Evolutionary conservation across 305 asterid genomes (phyloP), one percentile per base, ranked within the genome.

Genomic region (Withania somnifera): DNA sequence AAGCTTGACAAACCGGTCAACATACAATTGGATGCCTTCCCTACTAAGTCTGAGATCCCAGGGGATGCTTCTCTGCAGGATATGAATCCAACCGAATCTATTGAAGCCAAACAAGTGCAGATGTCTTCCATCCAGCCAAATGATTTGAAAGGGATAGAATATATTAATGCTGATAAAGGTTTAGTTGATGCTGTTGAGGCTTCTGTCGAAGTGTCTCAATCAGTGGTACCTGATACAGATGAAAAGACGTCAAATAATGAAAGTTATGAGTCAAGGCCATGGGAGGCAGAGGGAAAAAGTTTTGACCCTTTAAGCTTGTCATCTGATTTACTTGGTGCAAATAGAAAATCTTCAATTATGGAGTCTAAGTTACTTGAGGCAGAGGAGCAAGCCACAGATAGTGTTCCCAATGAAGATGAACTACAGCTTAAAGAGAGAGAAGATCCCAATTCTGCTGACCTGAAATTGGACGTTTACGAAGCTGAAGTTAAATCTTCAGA

Each of bases 101-200:
- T 45, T 50, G 84, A 82, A 36, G 73, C 56, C 54, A 77, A 30
- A 38, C 40, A 82, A 20, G 85, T 67, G 86, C 64, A 38, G 75
- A 34, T 73, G 82, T 77, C 83, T 52, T 76, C 85, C 8, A 82
- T 66, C 52, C 84, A 50, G 80, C 47, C 63, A 50, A 75, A 11
- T 28, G 63, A 51, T 75, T 50, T 71, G 56, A 79, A 63, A 81
- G 85, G 7, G 56, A 84, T 80, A 61, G 91, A 84, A 82, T 83
- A 56, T 77, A 85, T 52, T 36, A 15, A 26, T 67, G 78, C 58
- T 11, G 34, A 40, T 68, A 78, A 81, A 68, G 63, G 61, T 57
- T 30, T n/a, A 57, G 36, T 58, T 60, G 81, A 51, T 77, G 36
- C 57, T 47, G 61, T 22, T 22, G 82, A 58, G 40, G 38, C 57